Evolutionary conservation across 345 rosid genomes (phyloP).

Genomic region (Anastatica hierochuntica): DNA sequence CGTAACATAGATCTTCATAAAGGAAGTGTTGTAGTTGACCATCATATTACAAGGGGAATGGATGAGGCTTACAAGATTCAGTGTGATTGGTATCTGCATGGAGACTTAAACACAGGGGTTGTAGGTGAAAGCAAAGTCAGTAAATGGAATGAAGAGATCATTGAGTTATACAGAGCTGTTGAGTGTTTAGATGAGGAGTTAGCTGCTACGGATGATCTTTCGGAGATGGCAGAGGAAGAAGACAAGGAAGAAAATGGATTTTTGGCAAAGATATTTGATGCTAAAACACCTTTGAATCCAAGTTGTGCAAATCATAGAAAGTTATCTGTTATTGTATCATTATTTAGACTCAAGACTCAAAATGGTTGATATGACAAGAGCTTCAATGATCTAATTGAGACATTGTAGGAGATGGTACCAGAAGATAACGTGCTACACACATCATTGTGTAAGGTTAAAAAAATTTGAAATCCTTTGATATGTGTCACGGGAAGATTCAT

Average conservation of each 20-base stretch:
- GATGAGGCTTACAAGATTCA: no score
- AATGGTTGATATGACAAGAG: neutral
- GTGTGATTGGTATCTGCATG: no score
- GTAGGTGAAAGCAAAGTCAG: no score
- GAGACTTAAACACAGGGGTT: no score
- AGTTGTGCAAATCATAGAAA: neutral
- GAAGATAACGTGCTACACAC: neutral
- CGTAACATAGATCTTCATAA: no score
- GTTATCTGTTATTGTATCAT: neutral
- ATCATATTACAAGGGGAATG: no score
- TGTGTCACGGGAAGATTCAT: neutral
- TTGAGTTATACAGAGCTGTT: neutral
- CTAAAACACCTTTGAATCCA: neutral
- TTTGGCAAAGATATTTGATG: neutral
- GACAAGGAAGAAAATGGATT: neutral
- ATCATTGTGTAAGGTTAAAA: neutral
- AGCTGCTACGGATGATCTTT: neutral
- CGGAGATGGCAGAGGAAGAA: neutral
- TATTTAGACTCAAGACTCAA: neutral
- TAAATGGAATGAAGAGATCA: neutral
- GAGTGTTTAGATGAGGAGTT: neutral
- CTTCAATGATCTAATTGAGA: neutral
- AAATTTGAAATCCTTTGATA: neutral
- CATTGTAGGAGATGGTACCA: neutral
- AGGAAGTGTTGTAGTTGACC: no score